phyloP scores from a whole-genome alignment of 169 alveolate genomes.

The Hepatocystis sp. region DNA sequence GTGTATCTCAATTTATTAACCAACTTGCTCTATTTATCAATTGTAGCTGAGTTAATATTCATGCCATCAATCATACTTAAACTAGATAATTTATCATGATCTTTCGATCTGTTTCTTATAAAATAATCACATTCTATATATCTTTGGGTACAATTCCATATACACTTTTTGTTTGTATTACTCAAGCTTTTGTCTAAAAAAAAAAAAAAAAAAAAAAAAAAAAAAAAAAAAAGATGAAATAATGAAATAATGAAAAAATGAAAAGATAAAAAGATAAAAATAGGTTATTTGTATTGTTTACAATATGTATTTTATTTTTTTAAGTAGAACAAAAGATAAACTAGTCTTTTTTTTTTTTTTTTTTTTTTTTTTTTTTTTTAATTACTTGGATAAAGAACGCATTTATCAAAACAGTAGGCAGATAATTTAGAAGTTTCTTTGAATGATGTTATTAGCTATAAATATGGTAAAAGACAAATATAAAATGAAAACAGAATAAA shows the following conservation, averaged over 20 bases:
- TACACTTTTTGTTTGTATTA: constrained; percentile 59
- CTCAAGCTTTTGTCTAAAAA: constrained; percentile 62
- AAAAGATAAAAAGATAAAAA: neutral
- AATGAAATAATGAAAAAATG: neutral
- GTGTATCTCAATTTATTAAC: neutral
- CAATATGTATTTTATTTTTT: neutral
- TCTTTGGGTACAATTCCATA: constrained; percentile 73
- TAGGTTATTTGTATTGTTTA: neutral
- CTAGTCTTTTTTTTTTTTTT: neutral
- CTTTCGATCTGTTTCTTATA: constrained; percentile 53
- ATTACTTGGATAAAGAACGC: constrained; percentile 67
- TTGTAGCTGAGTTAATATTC: neutral
- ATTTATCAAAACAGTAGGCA: constrained; percentile 70
- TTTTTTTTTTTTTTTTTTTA: neutral
- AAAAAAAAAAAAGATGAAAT: neutral
- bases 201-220: neutral
- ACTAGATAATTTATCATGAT: constrained; percentile 9
- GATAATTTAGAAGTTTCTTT: constrained; percentile 64
- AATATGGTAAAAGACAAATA: neutral
- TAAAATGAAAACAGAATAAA: too few relatives aligned
- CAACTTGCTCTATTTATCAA: neutral
- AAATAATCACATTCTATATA: constrained; percentile 51
- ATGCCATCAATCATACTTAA: constrained; percentile 12
- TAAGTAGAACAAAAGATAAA: too few relatives aligned
- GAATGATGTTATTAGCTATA: constrained; percentile 42